phyloP scores from a whole-genome alignment of 164 flowering plant species.

The Kalanchoe fedtschenkoi region DNA sequence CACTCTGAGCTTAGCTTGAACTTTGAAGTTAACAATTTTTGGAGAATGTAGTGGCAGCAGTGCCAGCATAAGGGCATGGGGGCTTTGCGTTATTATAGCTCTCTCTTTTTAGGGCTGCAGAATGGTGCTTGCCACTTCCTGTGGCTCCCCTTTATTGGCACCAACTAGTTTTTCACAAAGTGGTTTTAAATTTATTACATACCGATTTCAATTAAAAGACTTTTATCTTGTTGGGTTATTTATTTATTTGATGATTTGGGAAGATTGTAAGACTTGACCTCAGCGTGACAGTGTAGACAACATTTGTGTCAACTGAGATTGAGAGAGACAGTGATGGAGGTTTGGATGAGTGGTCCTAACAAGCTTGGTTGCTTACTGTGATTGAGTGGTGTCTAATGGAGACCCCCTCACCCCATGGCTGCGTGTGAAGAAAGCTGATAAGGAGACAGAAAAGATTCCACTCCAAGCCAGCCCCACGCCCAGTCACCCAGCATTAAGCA shows the following conservation, averaged over 20 bases:
- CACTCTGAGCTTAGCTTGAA: no score
- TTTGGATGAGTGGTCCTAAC: background rate
- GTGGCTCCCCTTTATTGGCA: background rate
- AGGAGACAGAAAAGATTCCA: background rate
- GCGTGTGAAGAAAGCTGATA: background rate
- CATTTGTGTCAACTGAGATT: no score
- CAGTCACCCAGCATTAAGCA: background rate
- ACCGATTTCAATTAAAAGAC: no score
- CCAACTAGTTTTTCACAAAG: no score
- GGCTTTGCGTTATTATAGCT: background rate
- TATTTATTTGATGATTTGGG: no score
- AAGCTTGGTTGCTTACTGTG: background rate
- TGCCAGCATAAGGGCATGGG: no score
- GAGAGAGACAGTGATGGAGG: background rate
- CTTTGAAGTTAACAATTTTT: background rate
- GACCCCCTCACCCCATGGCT: background rate
- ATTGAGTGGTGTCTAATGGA: background rate
- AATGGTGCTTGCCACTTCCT: background rate
- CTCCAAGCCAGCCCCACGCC: background rate
- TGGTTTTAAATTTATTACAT: no score
- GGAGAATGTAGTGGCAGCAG: background rate
- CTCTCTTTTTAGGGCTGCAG: background rate
- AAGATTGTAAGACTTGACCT: no score
- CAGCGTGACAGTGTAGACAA: slow-evolving; percentile 2
- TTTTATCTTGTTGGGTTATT: no score